Conservation (phyloP, 2,329 filamentous ascomycete species). For the Nannizziopsis arthrosporioides region DNA sequence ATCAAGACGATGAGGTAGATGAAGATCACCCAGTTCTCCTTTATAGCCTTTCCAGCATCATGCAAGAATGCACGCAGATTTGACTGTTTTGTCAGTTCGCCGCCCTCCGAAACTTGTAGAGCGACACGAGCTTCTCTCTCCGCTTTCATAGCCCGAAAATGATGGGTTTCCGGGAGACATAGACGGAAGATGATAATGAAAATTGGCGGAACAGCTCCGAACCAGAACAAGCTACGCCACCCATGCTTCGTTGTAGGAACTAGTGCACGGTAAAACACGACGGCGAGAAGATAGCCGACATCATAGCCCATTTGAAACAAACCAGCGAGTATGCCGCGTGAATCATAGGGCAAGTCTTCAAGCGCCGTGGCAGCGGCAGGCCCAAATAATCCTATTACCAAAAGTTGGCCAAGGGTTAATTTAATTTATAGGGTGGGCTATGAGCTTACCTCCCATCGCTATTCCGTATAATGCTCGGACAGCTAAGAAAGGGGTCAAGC, state of each 20-base stretch:
- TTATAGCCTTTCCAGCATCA: slow-evolving; percentile 6
- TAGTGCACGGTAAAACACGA: slow-evolving; percentile 40
- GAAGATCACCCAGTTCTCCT: slow-evolving; percentile 40
- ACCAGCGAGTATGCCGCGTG: slow-evolving; percentile 49
- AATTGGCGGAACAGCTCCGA: slow-evolving; percentile 67
- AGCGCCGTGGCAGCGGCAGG: slow-evolving; percentile 52
- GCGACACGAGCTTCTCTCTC: slow-evolving; percentile 6
- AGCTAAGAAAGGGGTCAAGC: slow-evolving; percentile 47
- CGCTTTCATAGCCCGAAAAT: slow-evolving; percentile 44
- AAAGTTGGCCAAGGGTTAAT: slow-evolving; percentile 6
- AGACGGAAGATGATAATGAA: slow-evolving; percentile 71
- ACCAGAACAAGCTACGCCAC: slow-evolving; percentile 85
- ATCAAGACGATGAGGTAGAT: slow-evolving; percentile 75
- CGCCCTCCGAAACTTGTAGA: background rate
- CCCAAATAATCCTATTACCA: slow-evolving; percentile 40
- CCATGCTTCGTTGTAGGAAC: slow-evolving; percentile 61
- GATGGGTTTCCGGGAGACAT: slow-evolving; percentile 64
- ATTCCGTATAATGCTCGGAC: slow-evolving; percentile 51
- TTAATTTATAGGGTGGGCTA: background rate
- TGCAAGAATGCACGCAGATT: slow-evolving; percentile 8
- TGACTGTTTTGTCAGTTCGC: slow-evolving; percentile 18
- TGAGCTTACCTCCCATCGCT: slow-evolving; percentile 44
- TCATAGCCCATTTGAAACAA: slow-evolving; percentile 54
- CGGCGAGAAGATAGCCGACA: slow-evolving; percentile 52
- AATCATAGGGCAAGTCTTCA: slow-evolving; percentile 49